Percentiles rank a stretch among this genome's conserved stretches.
Conservation (phyloP, 2,329 filamentous ascomycete genomes). For the Orbilia oligospora region DNA sequence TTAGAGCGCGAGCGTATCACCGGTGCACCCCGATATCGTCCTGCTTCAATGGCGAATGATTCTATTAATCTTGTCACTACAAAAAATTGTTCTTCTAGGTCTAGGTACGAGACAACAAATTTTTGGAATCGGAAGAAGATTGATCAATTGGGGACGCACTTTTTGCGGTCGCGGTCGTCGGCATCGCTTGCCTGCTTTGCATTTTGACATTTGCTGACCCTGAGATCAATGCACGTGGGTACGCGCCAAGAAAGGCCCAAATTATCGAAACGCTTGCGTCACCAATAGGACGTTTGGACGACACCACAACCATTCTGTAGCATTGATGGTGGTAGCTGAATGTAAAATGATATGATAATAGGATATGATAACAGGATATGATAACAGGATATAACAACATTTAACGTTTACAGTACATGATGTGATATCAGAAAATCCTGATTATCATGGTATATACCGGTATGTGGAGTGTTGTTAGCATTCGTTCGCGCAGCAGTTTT, state of each 20-base stretch:
- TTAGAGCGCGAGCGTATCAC: background rate
- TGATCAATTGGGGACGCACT: background rate
- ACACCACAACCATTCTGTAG: too few relatives aligned
- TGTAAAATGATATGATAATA: too few relatives aligned
- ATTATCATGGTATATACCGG: too few relatives aligned
- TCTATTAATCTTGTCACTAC: too few relatives aligned
- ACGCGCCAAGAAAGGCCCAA: background rate
- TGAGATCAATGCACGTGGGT: background rate
- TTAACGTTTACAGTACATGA: too few relatives aligned
- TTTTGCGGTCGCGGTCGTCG: background rate
- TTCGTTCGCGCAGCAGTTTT: background rate
- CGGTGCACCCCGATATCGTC: background rate
- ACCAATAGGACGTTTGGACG: background rate
- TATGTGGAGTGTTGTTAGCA: background rate
- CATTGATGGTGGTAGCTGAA: too few relatives aligned
- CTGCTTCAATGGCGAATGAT: background rate
- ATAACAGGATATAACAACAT: too few relatives aligned
- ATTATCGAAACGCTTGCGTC: background rate
- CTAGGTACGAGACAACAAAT: too few relatives aligned
- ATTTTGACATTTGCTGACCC: background rate
- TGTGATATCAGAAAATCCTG: background rate
- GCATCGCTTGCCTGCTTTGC: background rate
- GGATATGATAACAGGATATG: too few relatives aligned
- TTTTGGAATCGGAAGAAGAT: background rate
- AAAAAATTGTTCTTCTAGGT: too few relatives aligned